Evolutionary conservation across 2,329 filamentous ascomycete genomes (phyloP), one percentile per base, ranked within the genome.

Genomic region (Coleophoma eucalyptorum): DNA sequence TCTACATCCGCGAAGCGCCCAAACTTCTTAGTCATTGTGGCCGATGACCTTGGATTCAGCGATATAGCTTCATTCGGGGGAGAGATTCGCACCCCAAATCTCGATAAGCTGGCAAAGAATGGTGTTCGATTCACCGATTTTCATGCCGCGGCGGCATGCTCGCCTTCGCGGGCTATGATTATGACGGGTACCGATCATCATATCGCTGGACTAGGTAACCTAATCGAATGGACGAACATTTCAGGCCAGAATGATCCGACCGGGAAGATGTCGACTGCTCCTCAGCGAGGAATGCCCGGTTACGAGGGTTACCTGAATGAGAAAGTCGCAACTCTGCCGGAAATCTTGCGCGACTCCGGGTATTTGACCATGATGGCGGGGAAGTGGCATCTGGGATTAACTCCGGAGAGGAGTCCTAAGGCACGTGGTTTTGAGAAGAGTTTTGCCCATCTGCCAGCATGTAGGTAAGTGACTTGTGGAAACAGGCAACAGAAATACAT

Each of bases 121-220:
- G 75, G 79, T 20, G 61, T 83, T 26, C 75, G 79, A 3, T 78
- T 83, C 57, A 81, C 79, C 0, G 77, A 79, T 53, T 82, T 82
- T 61, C 80, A 83, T 58, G 76, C 80, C 1, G 80, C 80, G 0
- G 77, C 79, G 19, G 78, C 79, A 53, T 83, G 79, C 64, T 82
- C 79, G 51, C 80, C 80, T 18, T 80, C 77, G 5, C 70, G 79
- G 48, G 75, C 79, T 43, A 83, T 83, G 80, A 73, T 83, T 49
- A 75, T 83, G 69, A 80, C 77, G 1, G 80, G 80, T 2, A 81
- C 78, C 3, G 75, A 80, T 55, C 72, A 79, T 55, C 76, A 74
- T 54, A 74, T 74, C 51, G 70, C 70, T 10, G 70, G 78, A 3
- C 65, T 80, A 1, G 78, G 77, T 2, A 78, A 77, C 48, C 62